phyloP scores from a whole-genome alignment of 176 grass and related monocot species.

The Phragmites australis region DNA sequence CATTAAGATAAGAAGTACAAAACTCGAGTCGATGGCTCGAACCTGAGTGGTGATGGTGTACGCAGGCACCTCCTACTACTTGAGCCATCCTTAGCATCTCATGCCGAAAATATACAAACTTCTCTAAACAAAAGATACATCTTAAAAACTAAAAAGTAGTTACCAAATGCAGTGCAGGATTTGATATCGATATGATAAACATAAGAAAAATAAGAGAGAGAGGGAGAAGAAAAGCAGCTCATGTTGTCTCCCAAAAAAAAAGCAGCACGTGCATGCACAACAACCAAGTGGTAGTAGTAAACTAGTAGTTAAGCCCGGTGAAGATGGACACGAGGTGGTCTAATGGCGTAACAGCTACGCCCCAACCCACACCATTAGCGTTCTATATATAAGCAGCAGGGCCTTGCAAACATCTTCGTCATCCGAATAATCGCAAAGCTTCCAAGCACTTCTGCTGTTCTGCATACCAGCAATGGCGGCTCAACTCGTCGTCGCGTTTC shows the following conservation, averaged over 20 bases:
- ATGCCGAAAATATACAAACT: background rate
- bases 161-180: slow-evolving; percentile 19
- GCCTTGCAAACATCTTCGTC: background rate
- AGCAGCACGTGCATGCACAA: slow-evolving; percentile 41
- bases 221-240: background rate
- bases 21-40: too few relatives aligned
- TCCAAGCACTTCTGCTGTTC: background rate
- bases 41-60: too few relatives aligned
- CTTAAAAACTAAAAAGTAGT: slow-evolving; percentile 1
- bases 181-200: slow-evolving; percentile 27
- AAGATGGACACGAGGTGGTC: slow-evolving; percentile 30
- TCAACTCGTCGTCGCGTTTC: slow-evolving; percentile 20
- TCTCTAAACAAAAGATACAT: slow-evolving; percentile 20
- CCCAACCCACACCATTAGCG: slow-evolving; percentile 28
- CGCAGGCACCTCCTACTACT: background rate
- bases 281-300: background rate
- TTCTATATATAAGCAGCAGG: slow-evolving; percentile 36
- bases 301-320: slow-evolving; percentile 6
- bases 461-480: slow-evolving; percentile 42
- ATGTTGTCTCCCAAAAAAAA: background rate
- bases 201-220: background rate
- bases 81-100: background rate
- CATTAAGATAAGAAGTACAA: background rate
- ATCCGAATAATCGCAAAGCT: background rate
- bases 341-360: slow-evolving; percentile 51